These are phyloP conservation scores for Brettanomyces sp. DNA, from an alignment of 805 yeast genomes.

Conservation along the genomic window DNA sequence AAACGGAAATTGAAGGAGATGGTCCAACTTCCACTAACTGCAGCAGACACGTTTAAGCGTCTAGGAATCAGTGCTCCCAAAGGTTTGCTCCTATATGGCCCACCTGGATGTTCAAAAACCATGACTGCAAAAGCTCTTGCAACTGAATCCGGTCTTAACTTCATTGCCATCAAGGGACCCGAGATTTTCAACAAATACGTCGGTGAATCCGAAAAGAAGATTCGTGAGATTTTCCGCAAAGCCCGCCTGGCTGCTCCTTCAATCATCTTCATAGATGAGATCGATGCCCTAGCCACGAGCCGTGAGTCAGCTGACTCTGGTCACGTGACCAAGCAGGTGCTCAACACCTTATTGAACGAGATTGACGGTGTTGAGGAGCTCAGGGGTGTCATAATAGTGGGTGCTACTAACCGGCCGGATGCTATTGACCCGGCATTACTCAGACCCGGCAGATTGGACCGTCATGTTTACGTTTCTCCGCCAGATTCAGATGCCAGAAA, in stretches of 20 bases:
- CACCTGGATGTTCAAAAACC: conserved; percentile 97
- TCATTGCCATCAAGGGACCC: conserved; percentile 94
- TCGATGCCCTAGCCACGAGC: conserved; percentile 82
- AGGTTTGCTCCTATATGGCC: conserved; percentile 90
- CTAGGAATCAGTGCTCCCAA: conserved; percentile 87
- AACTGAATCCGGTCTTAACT: conserved; percentile 89
- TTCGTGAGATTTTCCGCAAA: conserved; percentile 84
- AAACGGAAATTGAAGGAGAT: conserved; percentile 80
- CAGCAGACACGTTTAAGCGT: conserved; percentile 62
- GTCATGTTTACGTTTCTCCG: conserved; percentile 88
- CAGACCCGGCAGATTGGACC: conserved; percentile 92
- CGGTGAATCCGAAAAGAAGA: conserved; percentile 92
- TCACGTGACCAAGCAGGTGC: conserved; percentile 71
- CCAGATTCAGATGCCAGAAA: conserved; percentile 77
- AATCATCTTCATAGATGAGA: conserved; percentile 91
- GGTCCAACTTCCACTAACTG: conserved; percentile 84
- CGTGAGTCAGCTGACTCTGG: conserved; percentile 56
- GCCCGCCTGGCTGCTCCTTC: conserved; percentile 93
- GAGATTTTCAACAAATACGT: conserved; percentile 90
- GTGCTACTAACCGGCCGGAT: conserved; percentile 94
- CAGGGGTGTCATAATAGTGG: conserved; percentile 87
- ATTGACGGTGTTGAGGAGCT: conserved; percentile 96
- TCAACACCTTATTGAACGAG: conserved; percentile 86
- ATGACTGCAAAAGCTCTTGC: conserved; percentile 92
- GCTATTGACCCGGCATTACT: conserved; percentile 86